Evolutionary conservation across 2,329 filamentous ascomycete species (phyloP).

Genomic region (Venturia effusa): DNA sequence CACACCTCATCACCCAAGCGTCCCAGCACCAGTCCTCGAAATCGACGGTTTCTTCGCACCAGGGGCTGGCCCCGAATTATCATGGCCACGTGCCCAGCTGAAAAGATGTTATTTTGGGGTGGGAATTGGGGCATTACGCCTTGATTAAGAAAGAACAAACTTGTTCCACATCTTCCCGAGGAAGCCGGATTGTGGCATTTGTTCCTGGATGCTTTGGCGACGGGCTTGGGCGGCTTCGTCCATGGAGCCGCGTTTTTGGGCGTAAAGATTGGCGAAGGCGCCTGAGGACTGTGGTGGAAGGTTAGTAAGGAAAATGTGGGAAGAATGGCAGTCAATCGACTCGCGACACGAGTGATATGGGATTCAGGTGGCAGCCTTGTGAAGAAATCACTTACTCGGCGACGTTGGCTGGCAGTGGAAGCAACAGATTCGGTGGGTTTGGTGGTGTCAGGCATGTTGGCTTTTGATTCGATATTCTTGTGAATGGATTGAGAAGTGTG

Average conservation of each 20-base stretch:
- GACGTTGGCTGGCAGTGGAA: neutral
- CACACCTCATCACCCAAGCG: neutral
- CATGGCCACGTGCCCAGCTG: neutral
- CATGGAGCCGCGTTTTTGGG: neutral
- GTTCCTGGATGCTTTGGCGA: neutral
- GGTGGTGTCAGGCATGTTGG: neutral
- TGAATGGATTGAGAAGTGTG: neutral
- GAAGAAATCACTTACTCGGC: neutral
- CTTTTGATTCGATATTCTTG: neutral
- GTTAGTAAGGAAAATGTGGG: neutral
- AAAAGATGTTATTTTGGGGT: neutral
- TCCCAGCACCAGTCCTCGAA: neutral
- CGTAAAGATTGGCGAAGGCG: neutral
- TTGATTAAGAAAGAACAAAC: neutral
- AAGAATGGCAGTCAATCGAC: neutral
- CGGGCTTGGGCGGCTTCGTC: neutral
- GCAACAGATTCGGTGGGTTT: neutral
- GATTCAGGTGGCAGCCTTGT: neutral
- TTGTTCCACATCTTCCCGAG: constrained; percentile 1
- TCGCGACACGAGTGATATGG: too few relatives aligned
- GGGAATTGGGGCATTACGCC: neutral
- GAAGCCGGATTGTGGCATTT: neutral
- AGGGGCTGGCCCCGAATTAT: neutral
- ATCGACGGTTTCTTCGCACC: neutral
- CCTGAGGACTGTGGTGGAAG: neutral